Evolutionary conservation across 225 moss, liverwort and hornwort species (phyloP).

Genomic region (Asterella californica): DNA sequence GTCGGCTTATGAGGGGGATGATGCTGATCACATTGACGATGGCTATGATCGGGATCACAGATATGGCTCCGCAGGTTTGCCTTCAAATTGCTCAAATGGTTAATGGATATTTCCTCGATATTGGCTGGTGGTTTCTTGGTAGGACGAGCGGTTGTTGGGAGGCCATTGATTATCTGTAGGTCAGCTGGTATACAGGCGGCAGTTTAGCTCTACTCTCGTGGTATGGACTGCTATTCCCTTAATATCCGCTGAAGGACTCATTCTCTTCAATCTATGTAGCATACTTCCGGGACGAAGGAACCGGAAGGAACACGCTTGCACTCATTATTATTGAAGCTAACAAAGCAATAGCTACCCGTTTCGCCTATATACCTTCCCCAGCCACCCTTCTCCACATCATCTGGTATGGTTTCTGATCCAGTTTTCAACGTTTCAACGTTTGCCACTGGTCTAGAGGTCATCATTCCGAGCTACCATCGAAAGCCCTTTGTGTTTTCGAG

Average conservation of each 20-base stretch:
- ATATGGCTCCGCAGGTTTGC: conserved; percentile 99
- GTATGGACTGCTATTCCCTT: background rate
- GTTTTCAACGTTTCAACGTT: background rate
- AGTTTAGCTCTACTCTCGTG: conserved; percentile 7
- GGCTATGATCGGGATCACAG: conserved; percentile 96
- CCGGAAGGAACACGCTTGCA: background rate
- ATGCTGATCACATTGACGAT: conserved; percentile 73
- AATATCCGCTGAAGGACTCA: background rate
- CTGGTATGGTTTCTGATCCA: background rate
- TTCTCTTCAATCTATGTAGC: background rate
- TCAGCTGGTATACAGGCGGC: conserved; percentile 34
- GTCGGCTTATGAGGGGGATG: conserved; percentile 58
- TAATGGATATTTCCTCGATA: conserved; percentile 41
- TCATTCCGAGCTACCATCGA: background rate
- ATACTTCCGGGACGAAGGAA: background rate
- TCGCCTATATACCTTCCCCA: conserved; percentile 3
- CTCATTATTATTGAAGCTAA: conserved; percentile 12
- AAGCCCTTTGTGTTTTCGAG: background rate
- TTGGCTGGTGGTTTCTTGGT: conserved; percentile 36
- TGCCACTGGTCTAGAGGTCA: background rate
- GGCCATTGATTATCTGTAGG: conserved; percentile 15
- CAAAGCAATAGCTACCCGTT: conserved; percentile 14
- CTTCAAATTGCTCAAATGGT: conserved; percentile 63
- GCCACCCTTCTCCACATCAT: background rate
- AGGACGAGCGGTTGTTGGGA: conserved; percentile 36